Conservation (phyloP, 305 asterid species). For the Ilex paraguariensis region DNA sequence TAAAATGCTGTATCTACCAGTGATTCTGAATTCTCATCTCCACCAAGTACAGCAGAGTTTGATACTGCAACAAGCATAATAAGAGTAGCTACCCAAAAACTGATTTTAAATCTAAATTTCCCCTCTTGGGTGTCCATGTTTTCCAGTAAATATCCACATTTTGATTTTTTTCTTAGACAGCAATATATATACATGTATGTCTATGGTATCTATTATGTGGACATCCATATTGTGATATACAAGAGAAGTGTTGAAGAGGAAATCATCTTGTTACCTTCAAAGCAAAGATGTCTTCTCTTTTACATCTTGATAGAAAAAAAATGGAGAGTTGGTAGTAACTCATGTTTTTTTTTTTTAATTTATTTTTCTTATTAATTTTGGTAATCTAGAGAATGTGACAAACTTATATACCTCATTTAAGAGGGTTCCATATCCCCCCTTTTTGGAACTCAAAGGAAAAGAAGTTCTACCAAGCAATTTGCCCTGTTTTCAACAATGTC, state of each 20-base stretch:
- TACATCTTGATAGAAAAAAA: constrained; percentile 12
- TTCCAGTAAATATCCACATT: constrained; percentile 7
- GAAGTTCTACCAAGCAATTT: too few relatives aligned
- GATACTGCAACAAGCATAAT: constrained; percentile 13
- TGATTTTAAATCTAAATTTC: constrained; percentile 5
- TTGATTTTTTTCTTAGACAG: constrained; percentile 8
- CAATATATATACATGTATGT: constrained; percentile 1
- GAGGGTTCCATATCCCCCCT: too few relatives aligned
- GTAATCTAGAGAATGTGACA: too few relatives aligned
- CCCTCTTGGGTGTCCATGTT: constrained; percentile 23
- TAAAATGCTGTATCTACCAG: constrained; percentile 13
- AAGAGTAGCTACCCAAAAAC: constrained; percentile 11
- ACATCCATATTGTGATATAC: constrained; percentile 5
- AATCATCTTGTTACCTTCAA: constrained; percentile 41
- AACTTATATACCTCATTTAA: too few relatives aligned
- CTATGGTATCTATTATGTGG: constrained; percentile 3
- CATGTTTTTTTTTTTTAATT: too few relatives aligned
- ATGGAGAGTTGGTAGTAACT: too few relatives aligned
- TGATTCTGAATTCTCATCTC: constrained; percentile 5
- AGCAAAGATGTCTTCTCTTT: constrained; percentile 56
- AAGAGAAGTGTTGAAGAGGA: constrained; percentile 36
- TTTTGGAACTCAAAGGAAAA: too few relatives aligned
- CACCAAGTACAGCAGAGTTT: constrained; percentile 1
- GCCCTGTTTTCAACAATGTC: too few relatives aligned
- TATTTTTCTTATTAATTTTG: too few relatives aligned